Base-by-base conservation (phyloP, 2,329 filamentous ascomycete genomes). In the Aureobasidium sp. region DNA sequence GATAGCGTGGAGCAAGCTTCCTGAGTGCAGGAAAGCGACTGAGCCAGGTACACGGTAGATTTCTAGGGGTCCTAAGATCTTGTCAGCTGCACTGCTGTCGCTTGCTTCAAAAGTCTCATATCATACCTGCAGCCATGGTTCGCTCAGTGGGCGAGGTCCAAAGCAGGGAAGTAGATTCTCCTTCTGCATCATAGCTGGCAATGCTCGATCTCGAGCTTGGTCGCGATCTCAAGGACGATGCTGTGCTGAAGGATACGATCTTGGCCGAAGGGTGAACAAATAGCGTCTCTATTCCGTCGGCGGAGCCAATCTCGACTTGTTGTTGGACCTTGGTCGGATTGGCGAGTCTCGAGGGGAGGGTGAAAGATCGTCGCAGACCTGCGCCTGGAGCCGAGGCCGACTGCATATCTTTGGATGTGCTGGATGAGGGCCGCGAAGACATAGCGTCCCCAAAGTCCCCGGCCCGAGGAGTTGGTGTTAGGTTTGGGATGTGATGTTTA, bases 11-110 rank as follows among this genome's bases (percentile, higher is more conserved):
- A 96, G 81, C 16, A 92, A 87, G 61, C 85, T 86, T 63, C 90
- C 90, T 65, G 91, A 96, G 73, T 89, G 93, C 10, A 97, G 80
- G 69, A 96, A 97, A 13, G 90, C 89, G 16, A 94, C 90, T 10
- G 90, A 90, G 25, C 90, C 89, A 9, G 89, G 89, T 37, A 94
- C 88, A 68, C 89, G 87, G 72, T 97, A 96, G 65, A 97, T 90
- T 65, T 87, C 84, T 63, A 97, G 82, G 1, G 86, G 83, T 2
- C 91, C 91, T 84, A 62, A 3, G 11, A 21, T 32, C 6, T 11
- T 37, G 42, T 58, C 30, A 58, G 54, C 41, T 36, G 11, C 32
- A 29, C 29, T 44, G 37, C n/a, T 8, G 6, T 3, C n/a, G n/a
- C 37, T n/a, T 5, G 11, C 1, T 16, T 44, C 10, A n/a, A 0